Percentiles rank a stretch among this genome's conserved stretches.
Conservation (phyloP, 345 rosid species). For the Cochlearia excelsa region DNA sequence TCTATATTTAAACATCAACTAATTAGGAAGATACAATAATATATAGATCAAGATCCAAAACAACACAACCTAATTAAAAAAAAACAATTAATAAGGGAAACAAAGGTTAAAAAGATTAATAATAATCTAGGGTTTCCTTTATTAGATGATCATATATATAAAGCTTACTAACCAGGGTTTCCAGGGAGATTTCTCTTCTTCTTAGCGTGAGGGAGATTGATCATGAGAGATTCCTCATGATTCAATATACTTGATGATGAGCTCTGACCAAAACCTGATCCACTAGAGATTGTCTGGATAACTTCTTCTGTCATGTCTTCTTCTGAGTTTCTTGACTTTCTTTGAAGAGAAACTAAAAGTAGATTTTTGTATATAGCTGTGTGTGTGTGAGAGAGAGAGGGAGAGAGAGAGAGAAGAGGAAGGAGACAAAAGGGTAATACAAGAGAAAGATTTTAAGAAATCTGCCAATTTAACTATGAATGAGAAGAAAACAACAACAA, state of each 20-base stretch:
- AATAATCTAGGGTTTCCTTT: constrained; percentile 29
- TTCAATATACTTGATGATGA: constrained; percentile 33
- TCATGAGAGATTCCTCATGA: constrained; percentile 31
- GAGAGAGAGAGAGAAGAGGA: constrained; percentile 23
- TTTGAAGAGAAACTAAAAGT: constrained; percentile 32
- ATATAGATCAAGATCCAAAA: constrained; percentile 20
- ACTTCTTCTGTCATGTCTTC: constrained; percentile 44
- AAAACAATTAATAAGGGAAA: background rate
- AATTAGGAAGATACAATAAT: background rate
- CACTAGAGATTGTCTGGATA: constrained; percentile 39
- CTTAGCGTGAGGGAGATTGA: constrained; percentile 51
- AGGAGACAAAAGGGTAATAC: constrained; percentile 28
- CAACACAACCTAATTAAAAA: constrained; percentile 4
- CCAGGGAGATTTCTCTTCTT: constrained; percentile 97
- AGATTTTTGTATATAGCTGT: constrained; percentile 33
- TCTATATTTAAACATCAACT: background rate
- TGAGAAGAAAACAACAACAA: constrained; percentile 25
- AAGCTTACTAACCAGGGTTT: constrained; percentile 58
- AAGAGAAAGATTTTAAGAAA: constrained; percentile 24
- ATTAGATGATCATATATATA: constrained; percentile 14
- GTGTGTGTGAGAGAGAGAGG: constrained; percentile 19
- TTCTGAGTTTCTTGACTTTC: constrained; percentile 30
- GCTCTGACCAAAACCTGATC: constrained; percentile 40
- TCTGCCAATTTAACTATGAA: constrained; percentile 29
- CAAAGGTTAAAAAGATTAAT: background rate